These are phyloP conservation scores for Lagenaria siceraria DNA, from an alignment of 306 rosid genomes.

Conservation along the genomic window DNA sequence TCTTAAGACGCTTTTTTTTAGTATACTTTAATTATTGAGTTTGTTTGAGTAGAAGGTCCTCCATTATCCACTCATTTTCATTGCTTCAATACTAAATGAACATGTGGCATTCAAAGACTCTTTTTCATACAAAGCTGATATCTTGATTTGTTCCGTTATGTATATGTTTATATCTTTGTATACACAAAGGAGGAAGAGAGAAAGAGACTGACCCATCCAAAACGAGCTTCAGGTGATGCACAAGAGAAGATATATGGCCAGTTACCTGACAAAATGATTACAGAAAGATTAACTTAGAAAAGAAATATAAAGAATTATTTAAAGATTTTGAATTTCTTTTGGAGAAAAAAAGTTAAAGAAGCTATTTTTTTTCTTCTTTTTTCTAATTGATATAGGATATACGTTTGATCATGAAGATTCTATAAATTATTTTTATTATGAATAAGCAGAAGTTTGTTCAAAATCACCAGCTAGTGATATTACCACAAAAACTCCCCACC, in stretches of 20 bases:
- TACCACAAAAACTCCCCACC: not conserved
- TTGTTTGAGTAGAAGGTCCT: not conserved
- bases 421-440: not conserved
- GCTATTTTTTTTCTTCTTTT: not conserved
- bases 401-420: not conserved
- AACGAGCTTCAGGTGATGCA: conserved; percentile 94
- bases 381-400: not conserved
- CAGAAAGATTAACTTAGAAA: conserved; percentile 4
- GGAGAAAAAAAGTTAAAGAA: not conserved
- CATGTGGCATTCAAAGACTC: not conserved
- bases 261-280: conserved; percentile 52
- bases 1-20: not conserved
- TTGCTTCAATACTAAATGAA: not conserved
- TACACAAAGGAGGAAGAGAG: not conserved
- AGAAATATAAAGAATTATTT: conserved; percentile 12
- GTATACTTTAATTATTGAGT: not conserved
- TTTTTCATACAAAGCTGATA: not conserved
- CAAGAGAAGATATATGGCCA: conserved; percentile 94
- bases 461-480: not conserved
- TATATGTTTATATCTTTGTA: not conserved
- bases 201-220: conserved; percentile 78
- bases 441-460: not conserved
- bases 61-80: not conserved
- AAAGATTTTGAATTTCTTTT: not conserved
- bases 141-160: not conserved